Evolutionary conservation across 108 stramenopile genomes (phyloP).

Genomic region (Cyclotella choctawhatcheeana): DNA sequence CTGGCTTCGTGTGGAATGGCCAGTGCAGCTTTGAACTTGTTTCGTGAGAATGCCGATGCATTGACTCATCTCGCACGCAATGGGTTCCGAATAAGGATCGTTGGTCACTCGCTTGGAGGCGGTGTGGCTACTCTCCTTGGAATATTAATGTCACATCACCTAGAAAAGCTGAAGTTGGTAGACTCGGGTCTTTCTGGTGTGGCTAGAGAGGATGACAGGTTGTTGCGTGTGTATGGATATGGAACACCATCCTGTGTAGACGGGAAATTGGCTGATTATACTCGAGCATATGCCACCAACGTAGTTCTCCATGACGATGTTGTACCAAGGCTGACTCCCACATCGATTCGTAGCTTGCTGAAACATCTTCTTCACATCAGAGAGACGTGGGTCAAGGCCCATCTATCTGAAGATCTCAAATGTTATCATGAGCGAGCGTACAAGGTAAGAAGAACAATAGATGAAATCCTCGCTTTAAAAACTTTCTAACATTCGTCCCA

Average conservation of each 20-base stretch:
- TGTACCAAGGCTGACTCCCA: constrained; percentile 92
- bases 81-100: constrained; percentile 83
- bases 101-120: constrained; percentile 89
- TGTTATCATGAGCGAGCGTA: constrained; percentile 79
- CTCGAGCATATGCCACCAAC: constrained; percentile 75
- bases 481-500: no score
- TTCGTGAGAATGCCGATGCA: constrained; percentile 76
- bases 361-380: constrained; percentile 87
- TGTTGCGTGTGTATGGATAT: constrained; percentile 87
- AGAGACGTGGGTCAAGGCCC: constrained; percentile 87
- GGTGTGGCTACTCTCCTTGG: constrained; percentile 88
- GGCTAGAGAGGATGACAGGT: constrained; percentile 42
- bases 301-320: constrained; percentile 94
- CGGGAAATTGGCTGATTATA: constrained; percentile 76
- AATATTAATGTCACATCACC: constrained; percentile 66
- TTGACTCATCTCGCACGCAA: constrained; percentile 62
- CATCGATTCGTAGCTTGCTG: constrained; percentile 82
- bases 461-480: no score
- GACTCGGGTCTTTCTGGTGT: background rate
- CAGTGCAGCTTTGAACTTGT: constrained; percentile 76
- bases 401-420: constrained; percentile 76
- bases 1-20: constrained; percentile 89
- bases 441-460: no score
- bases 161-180: constrained; percentile 42
- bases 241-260: constrained; percentile 93